phyloP scores from a whole-genome alignment of 345 rosid species.

The Citrus reticulata region DNA sequence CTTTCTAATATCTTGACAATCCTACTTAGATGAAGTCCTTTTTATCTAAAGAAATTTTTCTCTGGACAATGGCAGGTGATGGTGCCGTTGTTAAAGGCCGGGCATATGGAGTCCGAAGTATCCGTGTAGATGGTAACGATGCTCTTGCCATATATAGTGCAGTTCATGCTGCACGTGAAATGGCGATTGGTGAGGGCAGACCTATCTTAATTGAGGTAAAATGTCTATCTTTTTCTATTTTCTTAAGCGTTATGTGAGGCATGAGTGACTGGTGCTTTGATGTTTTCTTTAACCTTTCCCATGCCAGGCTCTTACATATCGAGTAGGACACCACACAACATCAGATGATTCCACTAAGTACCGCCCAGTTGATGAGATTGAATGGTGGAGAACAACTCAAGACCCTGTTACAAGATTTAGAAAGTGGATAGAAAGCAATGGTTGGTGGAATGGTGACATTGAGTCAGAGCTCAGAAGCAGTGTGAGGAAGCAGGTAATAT shows the following conservation, averaged over 20 bases:
- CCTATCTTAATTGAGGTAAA: conserved; percentile 84
- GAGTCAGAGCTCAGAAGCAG: conserved; percentile 62
- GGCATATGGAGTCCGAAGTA: conserved; percentile 81
- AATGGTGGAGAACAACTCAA: conserved; percentile 57
- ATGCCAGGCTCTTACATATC: conserved; percentile 76
- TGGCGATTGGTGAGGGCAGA: conserved; percentile 64
- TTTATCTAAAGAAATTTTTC: background rate
- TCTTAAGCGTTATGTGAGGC: background rate
- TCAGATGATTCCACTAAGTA: conserved; percentile 95
- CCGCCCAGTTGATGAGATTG: conserved; percentile 67
- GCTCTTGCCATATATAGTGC: conserved; percentile 85
- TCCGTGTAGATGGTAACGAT: conserved; percentile 92
- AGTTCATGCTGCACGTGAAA: conserved; percentile 66
- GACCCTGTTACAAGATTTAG: conserved; percentile 66
- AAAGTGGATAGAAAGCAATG: conserved; percentile 67
- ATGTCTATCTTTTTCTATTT: background rate
- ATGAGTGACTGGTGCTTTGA: background rate
- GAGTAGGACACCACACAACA: conserved; percentile 89
- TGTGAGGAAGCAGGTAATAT: conserved; percentile 63
- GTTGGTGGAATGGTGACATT: conserved; percentile 70
- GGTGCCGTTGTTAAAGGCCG: conserved; percentile 79
- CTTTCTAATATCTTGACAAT: background rate
- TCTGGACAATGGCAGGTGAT: conserved; percentile 50
- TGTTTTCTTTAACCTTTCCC: background rate
- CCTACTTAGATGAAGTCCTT: background rate